Conservation (phyloP, 768 basidiomycete species). For the Erythrobasidium yunnanense region DNA sequence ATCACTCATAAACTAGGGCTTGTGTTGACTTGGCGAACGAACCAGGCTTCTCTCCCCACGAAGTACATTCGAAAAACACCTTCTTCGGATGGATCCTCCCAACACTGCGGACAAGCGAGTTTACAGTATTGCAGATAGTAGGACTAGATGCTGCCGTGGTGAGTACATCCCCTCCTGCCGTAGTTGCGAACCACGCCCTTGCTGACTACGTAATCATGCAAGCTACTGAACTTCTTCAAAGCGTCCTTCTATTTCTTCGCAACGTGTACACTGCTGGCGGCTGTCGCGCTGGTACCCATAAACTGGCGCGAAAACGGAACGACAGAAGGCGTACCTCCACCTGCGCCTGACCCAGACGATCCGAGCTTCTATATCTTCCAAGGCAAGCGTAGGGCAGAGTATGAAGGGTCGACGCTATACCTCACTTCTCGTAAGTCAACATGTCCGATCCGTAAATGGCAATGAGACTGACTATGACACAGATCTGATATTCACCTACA, state of each 20-base stretch:
- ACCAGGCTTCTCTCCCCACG: constrained; percentile 81
- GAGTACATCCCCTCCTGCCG: constrained; percentile 40
- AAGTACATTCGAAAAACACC: constrained; percentile 71
- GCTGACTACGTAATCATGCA: background rate
- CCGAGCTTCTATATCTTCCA: background rate
- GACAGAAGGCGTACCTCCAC: constrained; percentile 43
- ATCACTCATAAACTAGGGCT: background rate
- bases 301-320: constrained; percentile 69
- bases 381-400: constrained; percentile 13
- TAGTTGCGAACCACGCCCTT: background rate
- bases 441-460: background rate
- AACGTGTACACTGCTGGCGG: constrained; percentile 67
- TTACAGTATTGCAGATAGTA: constrained; percentile 86
- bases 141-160: constrained; percentile 94
- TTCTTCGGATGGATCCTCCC: constrained; percentile 97
- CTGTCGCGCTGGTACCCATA: constrained; percentile 80
- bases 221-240: constrained; percentile 92
- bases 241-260: constrained; percentile 88
- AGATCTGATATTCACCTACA: constrained; percentile 79
- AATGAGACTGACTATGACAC: constrained; percentile 39
- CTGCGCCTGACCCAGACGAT: constrained; percentile 17
- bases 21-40: background rate
- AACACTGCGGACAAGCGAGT: constrained; percentile 79
- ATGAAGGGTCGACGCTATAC: constrained; percentile 50
- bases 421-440: constrained; percentile 41